Base-by-base conservation (phyloP, 2,329 filamentous ascomycete genomes). In the Chaetoscypha palmicola region DNA sequence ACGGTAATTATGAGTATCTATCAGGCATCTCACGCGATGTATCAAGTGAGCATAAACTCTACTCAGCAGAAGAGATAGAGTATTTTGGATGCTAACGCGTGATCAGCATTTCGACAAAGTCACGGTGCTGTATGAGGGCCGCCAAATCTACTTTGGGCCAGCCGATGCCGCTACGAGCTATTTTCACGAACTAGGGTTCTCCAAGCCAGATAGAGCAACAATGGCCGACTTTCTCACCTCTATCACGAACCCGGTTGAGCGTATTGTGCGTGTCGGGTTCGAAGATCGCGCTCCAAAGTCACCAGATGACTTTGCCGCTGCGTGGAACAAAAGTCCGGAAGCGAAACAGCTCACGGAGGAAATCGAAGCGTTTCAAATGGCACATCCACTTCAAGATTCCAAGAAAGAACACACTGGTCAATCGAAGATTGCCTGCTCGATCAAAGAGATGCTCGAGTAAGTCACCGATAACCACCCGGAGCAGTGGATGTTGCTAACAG, bases 51-150 rank as follows among this genome's bases (percentile, higher is more conserved):
- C n/a, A n/a, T n/a, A n/a, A n/a, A n/a, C n/a, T n/a, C n/a, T n/a
- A n/a, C n/a, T n/a, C n/a, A n/a, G n/a, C n/a, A n/a, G n/a, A n/a
- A n/a, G n/a, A n/a, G n/a, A n/a, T n/a, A n/a, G n/a, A n/a, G n/a
- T n/a, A n/a, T n/a, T n/a, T n/a, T n/a, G n/a, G n/a, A n/a, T n/a
- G n/a, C n/a, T n/a, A n/a, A n/a, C n/a, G n/a, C n/a, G n/a, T n/a
- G n/a, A n/a, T n/a, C n/a, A n/a, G n/a, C n/a, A n/a, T n/a, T 83
- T 85, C 51, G 81, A 86, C 63, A 85, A 85, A 58, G 81, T 81
- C 0, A 64, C 83, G 3, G 66, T 86, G 2, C 71, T 86, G 4
- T 79, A 84, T 56, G 73, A 74, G 39, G 85, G 85, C 2, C 75
- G 79, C 45, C 83, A 83, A 52, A 76, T 88, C 16, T 90, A 79